These are phyloP conservation scores for Rhizophora mangle DNA, from an alignment of 345 rosid genomes.

Conservation along the genomic window DNA sequence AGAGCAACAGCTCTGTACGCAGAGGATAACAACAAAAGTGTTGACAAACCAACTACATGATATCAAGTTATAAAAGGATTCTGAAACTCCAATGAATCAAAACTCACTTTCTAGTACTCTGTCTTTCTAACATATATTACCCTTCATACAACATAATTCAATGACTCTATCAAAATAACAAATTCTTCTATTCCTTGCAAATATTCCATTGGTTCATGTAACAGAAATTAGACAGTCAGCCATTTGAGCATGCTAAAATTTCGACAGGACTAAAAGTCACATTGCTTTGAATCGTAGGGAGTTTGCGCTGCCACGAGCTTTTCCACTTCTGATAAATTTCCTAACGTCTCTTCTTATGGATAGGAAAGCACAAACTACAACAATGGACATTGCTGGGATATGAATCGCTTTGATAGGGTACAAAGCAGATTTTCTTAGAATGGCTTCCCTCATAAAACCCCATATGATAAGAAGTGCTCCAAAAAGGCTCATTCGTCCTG, in stretches of 20 bases:
- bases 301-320: slow-evolving; percentile 22
- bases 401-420: slow-evolving; percentile 15
- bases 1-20: too few relatives aligned
- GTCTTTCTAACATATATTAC: too few relatives aligned
- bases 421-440: slow-evolving; percentile 24
- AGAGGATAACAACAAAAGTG: not conserved
- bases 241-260: not conserved
- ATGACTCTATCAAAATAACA: not conserved
- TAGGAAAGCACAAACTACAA: slow-evolving; percentile 51
- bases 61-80: not conserved
- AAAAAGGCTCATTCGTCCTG: slow-evolving; percentile 55
- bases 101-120: not conserved
- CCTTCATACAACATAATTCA: not conserved
- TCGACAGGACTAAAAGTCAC: too few relatives aligned
- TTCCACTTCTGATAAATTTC: slow-evolving; percentile 44
- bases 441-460: slow-evolving; percentile 54
- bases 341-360: slow-evolving; percentile 62
- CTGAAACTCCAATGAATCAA: not conserved
- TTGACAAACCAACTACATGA: not conserved
- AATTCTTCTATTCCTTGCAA: not conserved
- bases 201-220: not conserved
- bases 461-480: slow-evolving; percentile 58
- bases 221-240: not conserved
- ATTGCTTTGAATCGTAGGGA: slow-evolving; percentile 4
- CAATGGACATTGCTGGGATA: slow-evolving; percentile 44